Evolutionary conservation across 2,329 filamentous ascomycete species (phyloP), one percentile per base, ranked within the genome.

Genomic region (Aspergillus sp.): DNA sequence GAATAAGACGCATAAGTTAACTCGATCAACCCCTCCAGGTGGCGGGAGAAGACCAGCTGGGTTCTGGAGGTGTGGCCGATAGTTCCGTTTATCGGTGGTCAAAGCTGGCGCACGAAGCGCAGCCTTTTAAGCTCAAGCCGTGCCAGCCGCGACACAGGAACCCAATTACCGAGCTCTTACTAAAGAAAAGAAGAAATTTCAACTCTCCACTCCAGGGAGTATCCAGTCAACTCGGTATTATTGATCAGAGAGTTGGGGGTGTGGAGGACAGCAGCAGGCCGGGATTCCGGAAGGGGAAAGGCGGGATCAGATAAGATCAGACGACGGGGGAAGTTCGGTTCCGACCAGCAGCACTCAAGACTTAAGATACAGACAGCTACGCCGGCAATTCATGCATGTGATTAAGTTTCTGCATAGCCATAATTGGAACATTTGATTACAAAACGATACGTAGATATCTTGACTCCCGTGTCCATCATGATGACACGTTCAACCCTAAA

Each of bases 271-370:
- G 33, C 35, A 35, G 6, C 27, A 35, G 24, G 37, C 35, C n/a
- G 51, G 46, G 45, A 48, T 49, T 35, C 56, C 52, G 21, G 45
- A 63, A 57, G 17, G 9, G 59, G 63, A 55, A 60, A 62, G 54
- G 58, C 39, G 56, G 37, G 57, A 67, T 67, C 65, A 66, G 65
- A 67, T 67, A 67, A 67, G 65, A 67, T 66, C 62, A 65, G 61
- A 50, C 52, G 59, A 63, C 52, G 57, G 50, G 56, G 59, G 50
- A 41, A 59, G 35, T 43, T 37, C 47, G 45, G 37, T 61, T 50
- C 60, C 58, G 60, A 52, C 27, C 19, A 49, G 31, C 33, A 31
- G 27, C 27, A 9, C 9, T 31, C 27, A 9, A 31, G 27, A 11
- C 12, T 37, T 7, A 37, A 37, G 15, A 37, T 37, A 37, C 35